Conservation (phyloP, 176 grass and related monocot genomes). For the Dendrocalamus sinicus region DNA sequence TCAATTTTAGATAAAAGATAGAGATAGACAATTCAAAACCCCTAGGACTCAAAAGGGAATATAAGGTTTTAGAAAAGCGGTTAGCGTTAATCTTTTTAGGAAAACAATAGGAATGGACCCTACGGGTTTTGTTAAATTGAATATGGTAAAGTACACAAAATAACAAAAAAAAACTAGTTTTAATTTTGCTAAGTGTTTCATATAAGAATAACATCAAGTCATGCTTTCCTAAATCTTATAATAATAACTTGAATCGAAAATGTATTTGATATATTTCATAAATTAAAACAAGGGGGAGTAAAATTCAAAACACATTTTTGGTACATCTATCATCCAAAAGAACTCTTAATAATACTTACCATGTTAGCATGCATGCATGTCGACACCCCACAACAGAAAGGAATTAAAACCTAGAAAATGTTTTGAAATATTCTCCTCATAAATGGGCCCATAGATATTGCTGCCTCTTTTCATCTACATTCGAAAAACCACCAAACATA, state of each 20-base stretch:
- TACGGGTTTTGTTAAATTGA: not conserved
- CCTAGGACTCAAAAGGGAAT: not conserved
- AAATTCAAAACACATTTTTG: not conserved
- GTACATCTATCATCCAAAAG: not conserved
- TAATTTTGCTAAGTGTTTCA: no score
- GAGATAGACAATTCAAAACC: not conserved
- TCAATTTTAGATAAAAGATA: not conserved
- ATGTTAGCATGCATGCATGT: not conserved
- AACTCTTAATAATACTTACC: not conserved
- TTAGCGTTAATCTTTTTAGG: not conserved
- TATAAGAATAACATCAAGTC: not conserved
- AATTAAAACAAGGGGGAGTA: not conserved
- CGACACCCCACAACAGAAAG: not conserved
- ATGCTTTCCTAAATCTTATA: not conserved
- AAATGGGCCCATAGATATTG: not conserved
- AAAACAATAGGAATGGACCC: not conserved
- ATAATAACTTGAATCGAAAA: not conserved
- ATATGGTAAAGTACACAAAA: not conserved
- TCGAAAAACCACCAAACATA: not conserved
- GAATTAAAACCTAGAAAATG: not conserved
- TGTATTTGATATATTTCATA: not conserved
- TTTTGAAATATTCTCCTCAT: not conserved
- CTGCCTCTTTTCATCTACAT: not conserved
- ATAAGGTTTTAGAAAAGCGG: not conserved
- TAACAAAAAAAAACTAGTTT: no score